Percentiles rank a stretch among this genome's conserved stretches.
Conservation (phyloP, 371 early-diverging fungal species). For the Apophysomyces sp. region DNA sequence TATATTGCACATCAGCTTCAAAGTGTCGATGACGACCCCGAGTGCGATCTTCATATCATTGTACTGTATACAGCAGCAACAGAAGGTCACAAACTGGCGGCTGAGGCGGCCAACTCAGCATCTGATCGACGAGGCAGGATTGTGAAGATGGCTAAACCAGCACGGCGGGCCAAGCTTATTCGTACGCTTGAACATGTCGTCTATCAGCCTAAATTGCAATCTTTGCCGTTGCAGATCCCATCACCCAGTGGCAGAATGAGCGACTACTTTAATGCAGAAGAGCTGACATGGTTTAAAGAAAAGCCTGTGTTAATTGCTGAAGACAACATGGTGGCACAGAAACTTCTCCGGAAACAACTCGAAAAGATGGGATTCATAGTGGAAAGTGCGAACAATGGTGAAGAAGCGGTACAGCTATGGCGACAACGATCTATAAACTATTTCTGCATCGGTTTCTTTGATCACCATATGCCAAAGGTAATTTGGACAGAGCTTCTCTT, state of each 20-base stretch:
- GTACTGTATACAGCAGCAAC: slow-evolving; percentile 44
- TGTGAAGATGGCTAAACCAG: slow-evolving; percentile 59
- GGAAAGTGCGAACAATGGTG: slow-evolving; percentile 49
- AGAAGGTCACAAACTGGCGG: slow-evolving; percentile 44
- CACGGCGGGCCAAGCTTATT: slow-evolving; percentile 49
- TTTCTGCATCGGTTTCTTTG: slow-evolving; percentile 48
- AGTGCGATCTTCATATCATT: slow-evolving; percentile 45
- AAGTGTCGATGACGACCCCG: slow-evolving; percentile 46
- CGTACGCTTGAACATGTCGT: slow-evolving; percentile 37
- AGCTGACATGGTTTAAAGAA: slow-evolving; percentile 30
- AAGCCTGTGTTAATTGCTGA: slow-evolving; percentile 49
- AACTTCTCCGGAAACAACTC: slow-evolving; percentile 40
- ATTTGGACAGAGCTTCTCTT: background rate
- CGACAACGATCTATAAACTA: slow-evolving; percentile 28
- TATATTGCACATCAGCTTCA: slow-evolving; percentile 41
- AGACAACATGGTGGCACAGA: slow-evolving; percentile 51
- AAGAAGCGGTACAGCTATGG: slow-evolving; percentile 44
- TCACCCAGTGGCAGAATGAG: slow-evolving; percentile 23
- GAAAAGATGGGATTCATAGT: slow-evolving; percentile 50
- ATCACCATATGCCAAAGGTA: slow-evolving; percentile 55
- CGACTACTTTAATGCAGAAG: slow-evolving; percentile 34
- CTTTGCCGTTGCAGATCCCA: background rate
- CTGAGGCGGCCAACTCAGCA: slow-evolving; percentile 39
- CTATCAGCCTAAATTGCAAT: slow-evolving; percentile 17
- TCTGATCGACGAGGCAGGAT: slow-evolving; percentile 44